phyloP scores from a whole-genome alignment of 305 asterid species.

The Plantago rigida region DNA sequence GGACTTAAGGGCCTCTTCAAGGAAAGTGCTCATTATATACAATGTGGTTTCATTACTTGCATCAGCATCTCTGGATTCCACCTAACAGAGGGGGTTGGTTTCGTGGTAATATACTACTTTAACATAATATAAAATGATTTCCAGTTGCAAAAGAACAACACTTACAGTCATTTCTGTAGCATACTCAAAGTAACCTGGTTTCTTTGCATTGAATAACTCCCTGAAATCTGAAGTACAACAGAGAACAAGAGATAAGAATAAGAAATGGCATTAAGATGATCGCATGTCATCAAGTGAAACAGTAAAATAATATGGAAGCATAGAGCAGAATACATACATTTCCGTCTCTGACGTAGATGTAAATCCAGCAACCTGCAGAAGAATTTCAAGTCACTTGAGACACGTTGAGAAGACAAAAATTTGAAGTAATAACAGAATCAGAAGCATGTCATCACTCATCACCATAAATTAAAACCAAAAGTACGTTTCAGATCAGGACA shows the following conservation, averaged over 20 bases:
- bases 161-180: slow-evolving; percentile 76
- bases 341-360: slow-evolving; percentile 68
- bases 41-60: slow-evolving; percentile 52
- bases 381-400: slow-evolving; percentile 23
- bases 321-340: slow-evolving; percentile 40
- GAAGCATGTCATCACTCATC: too few species aligned
- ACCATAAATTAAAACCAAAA: not conserved
- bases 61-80: slow-evolving; percentile 53
- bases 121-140: slow-evolving; percentile 11
- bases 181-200: slow-evolving; percentile 66
- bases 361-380: slow-evolving; percentile 60
- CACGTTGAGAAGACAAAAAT: slow-evolving; percentile 6
- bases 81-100: slow-evolving; percentile 40
- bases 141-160: slow-evolving; percentile 11
- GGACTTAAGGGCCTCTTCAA: slow-evolving; percentile 51
- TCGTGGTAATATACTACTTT: slow-evolving; percentile 1
- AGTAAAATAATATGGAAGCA: slow-evolving; percentile 12
- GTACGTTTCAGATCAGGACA: slow-evolving; percentile 12
- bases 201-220: slow-evolving; percentile 58
- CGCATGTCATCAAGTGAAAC: slow-evolving; percentile 11
- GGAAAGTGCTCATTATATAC: slow-evolving; percentile 54
- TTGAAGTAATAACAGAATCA: slow-evolving; percentile 15
- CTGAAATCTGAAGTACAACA: slow-evolving; percentile 44
- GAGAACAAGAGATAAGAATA: slow-evolving; percentile 20
- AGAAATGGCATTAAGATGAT: slow-evolving; percentile 14